A percentile compares a stretch with the other conserved stretches of the same genome.
These are phyloP conservation scores for Eremochloa ophiuroides DNA, from an alignment of 176 grass and related monocot species.

Conservation along the genomic window DNA sequence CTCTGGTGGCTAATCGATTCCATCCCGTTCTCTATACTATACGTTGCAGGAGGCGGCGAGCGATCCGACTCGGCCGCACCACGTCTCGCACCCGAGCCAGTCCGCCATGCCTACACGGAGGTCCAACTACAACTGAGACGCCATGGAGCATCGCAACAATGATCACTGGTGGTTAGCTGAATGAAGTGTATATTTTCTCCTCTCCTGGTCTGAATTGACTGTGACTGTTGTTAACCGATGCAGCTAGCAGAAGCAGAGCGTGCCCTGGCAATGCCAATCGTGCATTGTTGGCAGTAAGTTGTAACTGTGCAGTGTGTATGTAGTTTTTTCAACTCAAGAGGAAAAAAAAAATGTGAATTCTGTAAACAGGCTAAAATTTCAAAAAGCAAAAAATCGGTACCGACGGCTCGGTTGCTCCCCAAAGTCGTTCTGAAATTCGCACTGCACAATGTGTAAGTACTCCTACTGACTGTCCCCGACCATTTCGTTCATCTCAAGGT, in stretches of 20 bases:
- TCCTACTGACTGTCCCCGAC: background rate
- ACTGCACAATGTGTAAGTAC: background rate
- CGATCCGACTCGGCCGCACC: constrained; percentile 23
- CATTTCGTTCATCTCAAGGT: background rate
- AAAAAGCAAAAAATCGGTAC: background rate
- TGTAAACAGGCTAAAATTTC: background rate
- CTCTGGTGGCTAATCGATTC: background rate
- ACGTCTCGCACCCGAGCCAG: constrained; percentile 1
- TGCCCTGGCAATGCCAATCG: background rate
- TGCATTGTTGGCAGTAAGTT: background rate
- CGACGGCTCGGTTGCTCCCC: background rate
- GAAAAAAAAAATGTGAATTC: background rate
- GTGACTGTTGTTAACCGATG: background rate
- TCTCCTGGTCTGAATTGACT: background rate
- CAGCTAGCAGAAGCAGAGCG: background rate
- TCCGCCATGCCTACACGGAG: constrained; percentile 14
- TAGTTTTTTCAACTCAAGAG: background rate
- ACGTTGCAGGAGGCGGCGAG: constrained; percentile 19
- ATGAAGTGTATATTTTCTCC: background rate
- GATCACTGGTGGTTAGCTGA: background rate
- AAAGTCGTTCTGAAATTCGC: background rate
- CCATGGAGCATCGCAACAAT: background rate
- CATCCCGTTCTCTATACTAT: background rate
- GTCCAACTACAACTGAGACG: constrained; percentile 26
- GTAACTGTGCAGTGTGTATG: background rate